Base-by-base conservation (phyloP, 352 stramenopile genomes). In the Pythium apleroticum region DNA sequence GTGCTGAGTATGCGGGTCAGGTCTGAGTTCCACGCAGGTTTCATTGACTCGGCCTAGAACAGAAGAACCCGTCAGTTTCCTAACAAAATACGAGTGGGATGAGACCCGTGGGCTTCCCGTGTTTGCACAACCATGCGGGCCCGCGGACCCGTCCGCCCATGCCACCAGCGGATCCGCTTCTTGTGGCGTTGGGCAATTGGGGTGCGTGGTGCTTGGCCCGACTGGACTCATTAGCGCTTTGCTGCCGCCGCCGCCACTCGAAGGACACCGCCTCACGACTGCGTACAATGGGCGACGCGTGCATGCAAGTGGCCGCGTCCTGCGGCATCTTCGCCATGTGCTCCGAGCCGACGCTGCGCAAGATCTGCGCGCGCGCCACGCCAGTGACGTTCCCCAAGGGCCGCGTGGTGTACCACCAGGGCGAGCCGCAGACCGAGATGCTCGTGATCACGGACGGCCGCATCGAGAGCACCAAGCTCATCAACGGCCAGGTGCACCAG, bases 261-360 rank as follows among this genome's bases (percentile, higher is more conserved):
- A 25, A 7, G 46, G 17, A 39, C 31, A 17, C 53, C 19, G 9
- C 27, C 45, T 27, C 19, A 55, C 60, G 1, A 17, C 22, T 24
- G 27, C n/a, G 19, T 17, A 31, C 24, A n/a, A 86, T 84, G 75
- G 75, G 90, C 62, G 84, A 90, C 37, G 37, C 37, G 56, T 95
- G 86, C 66, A 57, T 91, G 35, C 68, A 84, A 63, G 74, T 73
- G 65, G 79, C 85, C n/a, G 69, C 75, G 48, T 80, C 76, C 60
- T 82, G 74, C 48, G 82, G 84, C 72, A 88, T 96, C 70, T 96
- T 96, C 68, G 71, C 81, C 59, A 78, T 90, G 59, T 95, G 86
- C 78, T 91, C 80, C 10, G 86, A 95, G 72, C 71, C 78, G 27
- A 93, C 88, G 69, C 75, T 94, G 69, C 81, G 81, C 63, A 79